Evolutionary conservation across 2,329 filamentous ascomycete genomes (phyloP).

Genomic region (Cadophora gregata): DNA sequence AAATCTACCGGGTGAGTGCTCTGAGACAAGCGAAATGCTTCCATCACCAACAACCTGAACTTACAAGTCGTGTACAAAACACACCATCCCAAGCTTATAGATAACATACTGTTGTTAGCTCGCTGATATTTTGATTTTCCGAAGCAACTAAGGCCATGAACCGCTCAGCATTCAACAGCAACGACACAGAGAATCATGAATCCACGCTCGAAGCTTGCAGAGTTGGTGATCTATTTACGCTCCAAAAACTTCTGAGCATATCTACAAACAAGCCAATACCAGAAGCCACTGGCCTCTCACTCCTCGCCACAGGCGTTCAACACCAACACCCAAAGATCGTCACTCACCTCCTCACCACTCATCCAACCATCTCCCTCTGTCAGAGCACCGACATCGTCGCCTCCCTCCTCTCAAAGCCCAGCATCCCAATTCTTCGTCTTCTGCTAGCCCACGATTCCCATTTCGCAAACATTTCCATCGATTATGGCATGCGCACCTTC

Average conservation of each 20-base stretch:
- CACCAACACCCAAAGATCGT: background rate
- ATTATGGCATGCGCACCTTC: background rate
- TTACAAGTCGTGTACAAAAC: too few species aligned
- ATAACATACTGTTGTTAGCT: too few species aligned
- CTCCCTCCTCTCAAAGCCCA: background rate
- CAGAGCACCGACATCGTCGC: background rate
- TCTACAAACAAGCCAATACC: background rate
- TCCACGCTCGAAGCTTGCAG: background rate
- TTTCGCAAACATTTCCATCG: background rate
- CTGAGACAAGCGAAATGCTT: background rate
- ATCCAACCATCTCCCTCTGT: background rate
- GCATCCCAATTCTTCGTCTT: background rate
- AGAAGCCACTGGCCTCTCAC: background rate
- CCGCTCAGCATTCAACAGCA: background rate
- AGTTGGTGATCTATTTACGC: background rate
- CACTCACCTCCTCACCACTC: background rate
- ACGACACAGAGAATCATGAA: background rate
- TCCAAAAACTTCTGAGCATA: background rate
- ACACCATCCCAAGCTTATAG: too few species aligned
- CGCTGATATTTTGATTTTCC: too few species aligned
- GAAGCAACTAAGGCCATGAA: background rate
- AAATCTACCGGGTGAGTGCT: background rate
- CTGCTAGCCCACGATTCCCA: background rate
- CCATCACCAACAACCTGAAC: background rate
- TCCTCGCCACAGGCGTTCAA: background rate